Evolutionary conservation across 1,139 yeast species (phyloP), one percentile per base, ranked within the genome.

Genomic region (Taphrina flavorubra): DNA sequence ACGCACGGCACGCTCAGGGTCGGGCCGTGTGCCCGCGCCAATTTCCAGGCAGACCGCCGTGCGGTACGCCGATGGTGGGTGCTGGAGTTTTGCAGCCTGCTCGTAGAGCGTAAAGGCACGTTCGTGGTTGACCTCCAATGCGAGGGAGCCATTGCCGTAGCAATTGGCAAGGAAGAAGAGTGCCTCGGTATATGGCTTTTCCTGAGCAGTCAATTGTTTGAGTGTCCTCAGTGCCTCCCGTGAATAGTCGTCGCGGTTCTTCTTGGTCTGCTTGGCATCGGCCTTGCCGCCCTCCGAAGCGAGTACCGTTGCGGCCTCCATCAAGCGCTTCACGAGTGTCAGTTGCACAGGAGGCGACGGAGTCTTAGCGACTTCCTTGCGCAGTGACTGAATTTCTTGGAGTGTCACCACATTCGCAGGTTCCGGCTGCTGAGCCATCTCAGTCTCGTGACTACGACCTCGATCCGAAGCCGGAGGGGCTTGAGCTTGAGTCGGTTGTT

Each of bases 31-130:
- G 1, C 92, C 92, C 53, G 87, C 84, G 1, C 89, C 90, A 69
- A 85, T 80, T 74, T 88, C 92, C 74, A 82, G 83, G 74, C 90
- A 85, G 25, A 87, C 88, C 1, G 88, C 92, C 1, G 86, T 83
- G 60, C 92, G 79, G 77, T 87, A 88, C 68, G 86, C 83, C 7
- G 88, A 87, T 64, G 83, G 84, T 0, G 86, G 79, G 74, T 86
- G 87, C 16, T 84, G 82, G 47, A 81, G 80, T 61, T 80, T 79
- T 4, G 89, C 88, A 0, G 91, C 87, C 69, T 82, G 83, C 51
- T 78, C 74, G 76, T 87, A 88, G 65, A 82, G 79, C 69, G 84
- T 85, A 73, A 84, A 85, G 1, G 92, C 91, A 74, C 83, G 83
- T 55, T 77, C 81, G 72, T 85, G 86, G 77, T 87, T 87, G 65